Percentiles rank a stretch among this genome's conserved stretches.
phyloP scores from a whole-genome alignment of 2,329 filamentous ascomycete genomes.

The Pseudocercospora musae region DNA sequence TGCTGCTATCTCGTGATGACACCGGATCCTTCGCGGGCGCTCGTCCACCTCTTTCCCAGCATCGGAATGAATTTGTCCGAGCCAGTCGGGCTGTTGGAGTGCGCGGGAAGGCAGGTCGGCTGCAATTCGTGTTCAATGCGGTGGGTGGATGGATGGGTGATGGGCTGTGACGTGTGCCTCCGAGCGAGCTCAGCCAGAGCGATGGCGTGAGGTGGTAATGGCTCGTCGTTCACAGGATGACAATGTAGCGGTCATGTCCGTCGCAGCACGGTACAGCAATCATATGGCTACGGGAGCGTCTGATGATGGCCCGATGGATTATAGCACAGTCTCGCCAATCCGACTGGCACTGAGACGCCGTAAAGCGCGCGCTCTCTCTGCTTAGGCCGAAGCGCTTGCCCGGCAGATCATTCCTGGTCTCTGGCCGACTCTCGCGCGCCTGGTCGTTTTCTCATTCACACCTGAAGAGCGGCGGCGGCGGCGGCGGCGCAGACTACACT shows the following conservation, averaged over 20 bases:
- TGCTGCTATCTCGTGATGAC: conserved; percentile 7
- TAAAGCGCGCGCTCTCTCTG: neutral
- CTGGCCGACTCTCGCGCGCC: neutral
- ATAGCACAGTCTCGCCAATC: neutral
- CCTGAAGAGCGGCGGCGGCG: too few relatives aligned
- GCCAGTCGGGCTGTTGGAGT: neutral
- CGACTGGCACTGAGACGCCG: neutral
- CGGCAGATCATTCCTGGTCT: neutral
- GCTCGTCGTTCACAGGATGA: neutral
- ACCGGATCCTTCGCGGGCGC: conserved; percentile 14
- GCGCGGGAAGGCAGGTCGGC: neutral
- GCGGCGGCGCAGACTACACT: neutral
- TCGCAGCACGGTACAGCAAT: neutral
- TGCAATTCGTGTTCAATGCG: neutral
- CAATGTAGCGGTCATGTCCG: neutral
- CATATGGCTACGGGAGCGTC: neutral
- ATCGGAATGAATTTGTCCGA: conserved; percentile 13
- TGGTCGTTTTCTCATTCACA: neutral
- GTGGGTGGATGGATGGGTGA: too few relatives aligned
- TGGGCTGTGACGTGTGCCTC: neutral
- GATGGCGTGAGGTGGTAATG: too few relatives aligned
- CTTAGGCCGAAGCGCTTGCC: neutral
- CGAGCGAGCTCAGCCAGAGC: neutral
- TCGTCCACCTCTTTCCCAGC: conserved; percentile 9
- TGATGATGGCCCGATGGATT: neutral